Evolutionary conservation across 2,329 filamentous ascomycete genomes (phyloP), one percentile per base, ranked within the genome.

Genomic region (Parastagonospora nodorum): DNA sequence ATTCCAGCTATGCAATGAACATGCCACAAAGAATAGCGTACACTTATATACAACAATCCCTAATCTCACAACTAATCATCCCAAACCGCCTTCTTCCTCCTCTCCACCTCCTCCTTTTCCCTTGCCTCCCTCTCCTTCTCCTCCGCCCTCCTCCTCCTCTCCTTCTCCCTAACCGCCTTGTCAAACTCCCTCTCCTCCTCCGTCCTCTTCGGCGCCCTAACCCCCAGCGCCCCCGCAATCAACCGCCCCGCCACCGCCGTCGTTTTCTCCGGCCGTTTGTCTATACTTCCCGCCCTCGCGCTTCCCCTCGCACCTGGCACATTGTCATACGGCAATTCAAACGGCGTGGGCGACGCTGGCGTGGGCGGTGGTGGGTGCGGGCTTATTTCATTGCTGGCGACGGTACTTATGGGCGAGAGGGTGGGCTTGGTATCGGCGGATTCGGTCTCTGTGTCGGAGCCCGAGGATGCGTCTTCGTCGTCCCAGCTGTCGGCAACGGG

Each of bases 141-240:
- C 63, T 85, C 83, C 50, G 92, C 89, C 51, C 86, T 79, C 62
- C 84, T 83, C 78, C 86, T 92, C 65, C 85, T 86, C 80, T 96
- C 93, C 76, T 93, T 89, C 75, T 96, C 89, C 64, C 88, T 85
- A 53, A 94, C 79, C 1, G 89, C 88, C 60, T 82, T 84, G 66
- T 97, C 92, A 71, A 94, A 97, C 46, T 90, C 89, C 63, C 82
- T 83, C 80, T 96, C 89, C 76, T 97, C 92, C 56, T 95, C 91
- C 1, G 91, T 97, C 72, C 87, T 84, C 77, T 85, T 88, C 29
- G 91, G 90, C 30, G 87, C 85, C 66, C 87, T 85, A 47, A 97
- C 84, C 1, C 94, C 94, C 59, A 97, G 77, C 0, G 90, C 92
- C 3, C 89, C 89, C 0, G 91, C 92, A 71, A 99, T 97, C 84